These are phyloP conservation scores for Paecilomyces dactylethromorphus DNA, from an alignment of 2,329 filamentous ascomycete genomes.

Conservation along the genomic window DNA sequence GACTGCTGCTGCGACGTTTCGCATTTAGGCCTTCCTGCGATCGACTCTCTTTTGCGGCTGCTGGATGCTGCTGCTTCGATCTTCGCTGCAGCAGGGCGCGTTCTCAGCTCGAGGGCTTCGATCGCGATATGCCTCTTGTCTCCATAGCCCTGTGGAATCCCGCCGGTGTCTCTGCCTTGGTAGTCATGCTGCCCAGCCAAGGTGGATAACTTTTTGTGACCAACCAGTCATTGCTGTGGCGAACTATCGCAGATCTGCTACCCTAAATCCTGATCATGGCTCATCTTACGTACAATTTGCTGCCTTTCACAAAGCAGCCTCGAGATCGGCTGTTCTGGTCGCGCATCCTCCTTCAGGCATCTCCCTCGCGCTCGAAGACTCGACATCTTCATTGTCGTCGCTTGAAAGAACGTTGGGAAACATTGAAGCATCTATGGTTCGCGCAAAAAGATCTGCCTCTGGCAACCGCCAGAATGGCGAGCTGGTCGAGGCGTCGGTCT, in stretches of 20 bases:
- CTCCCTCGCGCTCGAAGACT: neutral
- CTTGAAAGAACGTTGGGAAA: constrained; percentile 8
- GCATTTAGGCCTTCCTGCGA: neutral
- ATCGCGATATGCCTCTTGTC: constrained; percentile 23
- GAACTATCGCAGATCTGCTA: neutral
- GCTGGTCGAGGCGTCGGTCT: neutral
- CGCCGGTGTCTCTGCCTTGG: constrained; percentile 4
- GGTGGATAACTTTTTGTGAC: constrained; percentile 17
- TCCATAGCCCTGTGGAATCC: constrained; percentile 18
- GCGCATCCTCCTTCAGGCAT: neutral
- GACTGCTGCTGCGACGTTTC: neutral
- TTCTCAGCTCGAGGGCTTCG: constrained; percentile 14
- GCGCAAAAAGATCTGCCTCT: neutral
- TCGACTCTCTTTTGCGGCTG: neutral
- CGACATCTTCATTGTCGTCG: neutral
- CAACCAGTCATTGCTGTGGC: constrained; percentile 4
- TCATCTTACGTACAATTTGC: constrained; percentile 1
- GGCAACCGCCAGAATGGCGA: neutral
- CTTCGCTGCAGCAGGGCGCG: constrained; percentile 14
- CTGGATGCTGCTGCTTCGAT: constrained; percentile 26
- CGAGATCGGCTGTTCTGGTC: neutral
- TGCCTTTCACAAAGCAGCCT: neutral
- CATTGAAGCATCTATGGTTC: constrained; percentile 1
- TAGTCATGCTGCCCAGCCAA: constrained; percentile 20
- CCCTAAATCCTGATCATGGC: constrained; percentile 13